Percentiles rank a stretch among this genome's conserved stretches.
These are phyloP conservation scores for Sporisorium graminicola DNA, from an alignment of 1,284 basidiomycete species.

Conservation along the genomic window DNA sequence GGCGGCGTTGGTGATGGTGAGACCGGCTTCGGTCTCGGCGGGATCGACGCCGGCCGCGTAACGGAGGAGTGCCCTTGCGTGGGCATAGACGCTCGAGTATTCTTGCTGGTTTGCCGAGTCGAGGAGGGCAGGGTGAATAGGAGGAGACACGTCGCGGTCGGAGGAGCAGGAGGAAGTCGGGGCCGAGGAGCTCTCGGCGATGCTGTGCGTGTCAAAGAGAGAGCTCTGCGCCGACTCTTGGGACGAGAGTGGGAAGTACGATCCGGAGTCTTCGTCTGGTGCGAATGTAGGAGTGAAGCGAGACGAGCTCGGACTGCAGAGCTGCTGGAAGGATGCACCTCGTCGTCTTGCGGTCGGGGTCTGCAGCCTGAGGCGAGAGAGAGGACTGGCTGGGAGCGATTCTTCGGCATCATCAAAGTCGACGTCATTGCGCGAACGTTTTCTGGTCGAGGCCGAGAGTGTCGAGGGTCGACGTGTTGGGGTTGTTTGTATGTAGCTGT, in stretches of 20 bases:
- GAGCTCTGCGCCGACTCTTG: slow-evolving; percentile 52
- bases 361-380: slow-evolving; percentile 29
- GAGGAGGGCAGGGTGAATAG: slow-evolving; percentile 19
- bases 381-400: slow-evolving; percentile 26
- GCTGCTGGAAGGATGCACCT: slow-evolving; percentile 1
- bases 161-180: slow-evolving; percentile 37
- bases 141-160: slow-evolving; percentile 37
- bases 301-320: slow-evolving; percentile 37
- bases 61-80: slow-evolving; percentile 69
- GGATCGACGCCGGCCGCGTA: slow-evolving; percentile 53
- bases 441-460: slow-evolving; percentile 28
- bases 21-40: slow-evolving; percentile 46
- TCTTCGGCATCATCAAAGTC: slow-evolving; percentile 25
- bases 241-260: slow-evolving; percentile 51
- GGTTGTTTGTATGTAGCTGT: slow-evolving; percentile 10
- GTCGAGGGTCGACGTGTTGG: slow-evolving; percentile 26
- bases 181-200: slow-evolving; percentile 36
- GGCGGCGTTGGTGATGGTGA: slow-evolving; percentile 37
- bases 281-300: slow-evolving; percentile 19
- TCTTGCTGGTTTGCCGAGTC: slow-evolving; percentile 19
- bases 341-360: slow-evolving; percentile 20
- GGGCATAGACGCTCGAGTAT: slow-evolving; percentile 68
- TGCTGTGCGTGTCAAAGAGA: slow-evolving; percentile 47
- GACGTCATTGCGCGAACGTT: slow-evolving; percentile 36
- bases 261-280: slow-evolving; percentile 40